Percentiles rank a stretch among this genome's conserved stretches.
phyloP scores from a whole-genome alignment of 495 filamentous ascomycete genomes.

The Neurospora sublineolata region DNA sequence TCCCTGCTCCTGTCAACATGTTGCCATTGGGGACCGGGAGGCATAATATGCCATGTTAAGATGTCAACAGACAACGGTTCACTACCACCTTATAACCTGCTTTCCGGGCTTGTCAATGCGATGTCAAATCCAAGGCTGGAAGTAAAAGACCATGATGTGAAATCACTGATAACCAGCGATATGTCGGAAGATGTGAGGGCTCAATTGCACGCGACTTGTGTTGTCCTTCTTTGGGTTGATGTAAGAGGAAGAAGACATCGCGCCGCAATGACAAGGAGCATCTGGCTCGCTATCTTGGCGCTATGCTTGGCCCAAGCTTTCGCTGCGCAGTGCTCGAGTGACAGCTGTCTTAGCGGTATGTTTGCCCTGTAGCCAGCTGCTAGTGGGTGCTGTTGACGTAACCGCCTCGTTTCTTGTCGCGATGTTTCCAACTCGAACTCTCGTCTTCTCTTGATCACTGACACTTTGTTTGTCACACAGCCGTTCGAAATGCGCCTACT shows the following conservation, averaged over 20 bases:
- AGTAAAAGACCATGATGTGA: neutral
- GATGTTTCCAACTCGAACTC: neutral
- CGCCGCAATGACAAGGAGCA: neutral
- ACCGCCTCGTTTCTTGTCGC: neutral
- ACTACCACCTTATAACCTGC: conserved; percentile 12
- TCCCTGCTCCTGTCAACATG: no score
- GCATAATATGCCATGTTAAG: neutral
- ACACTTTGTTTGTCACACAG: conserved; percentile 1
- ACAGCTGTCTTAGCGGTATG: conserved; percentile 17
- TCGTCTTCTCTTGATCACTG: neutral
- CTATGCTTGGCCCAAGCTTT: conserved; percentile 1
- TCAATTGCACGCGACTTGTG: neutral
- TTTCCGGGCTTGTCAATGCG: conserved; percentile 1
- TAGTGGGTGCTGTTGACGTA: neutral
- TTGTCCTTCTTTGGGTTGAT: neutral
- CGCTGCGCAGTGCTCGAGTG: conserved; percentile 6
- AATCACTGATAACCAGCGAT: neutral
- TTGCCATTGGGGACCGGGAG: neutral
- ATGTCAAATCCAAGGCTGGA: conserved; percentile 1
- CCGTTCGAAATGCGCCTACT: conserved; percentile 6
- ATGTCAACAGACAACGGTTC: neutral
- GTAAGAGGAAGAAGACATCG: neutral
- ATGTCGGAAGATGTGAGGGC: neutral
- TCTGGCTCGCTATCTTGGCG: neutral
- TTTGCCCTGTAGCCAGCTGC: neutral